Evolutionary conservation across 352 stramenopile genomes (phyloP), one percentile per base, ranked within the genome.

Genomic region (Phytophthora tentaculata): DNA sequence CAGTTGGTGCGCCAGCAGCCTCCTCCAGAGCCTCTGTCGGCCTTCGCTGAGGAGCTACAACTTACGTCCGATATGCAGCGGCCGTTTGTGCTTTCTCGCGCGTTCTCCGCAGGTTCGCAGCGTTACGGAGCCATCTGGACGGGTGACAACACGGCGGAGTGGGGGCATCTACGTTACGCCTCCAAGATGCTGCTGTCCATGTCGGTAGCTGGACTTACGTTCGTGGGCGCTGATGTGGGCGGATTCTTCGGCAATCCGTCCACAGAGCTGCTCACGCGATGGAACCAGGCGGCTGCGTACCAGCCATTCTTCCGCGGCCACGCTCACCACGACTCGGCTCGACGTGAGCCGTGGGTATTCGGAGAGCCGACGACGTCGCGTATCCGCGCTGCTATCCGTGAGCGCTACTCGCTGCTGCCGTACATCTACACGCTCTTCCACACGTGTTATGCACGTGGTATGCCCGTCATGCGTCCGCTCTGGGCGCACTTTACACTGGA

Each of bases 281-380:
- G 96, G 95, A 98, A 98, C 79, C 87, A 99, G 76, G 93, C 96
- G 6, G 98, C 93, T 39, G 87, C 91, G 1, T 99, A 98, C 74
- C 95, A 98, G 73, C 98, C 98, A 7, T 99, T 99, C 85, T 99
- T 99, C 81, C 87, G 98, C 13, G 96, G 90, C 49, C 98, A 99
- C 81, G 98, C 98, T 26, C 98, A 99, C 79, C 97, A 99, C 74
- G 98, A 99, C 83, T 97, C 96, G n/a, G 97, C 98, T 76, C 80
- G 98, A 52, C 81, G 97, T 56, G 98, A 99, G 80, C 98, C 98
- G 22, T 99, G 97, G 97, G 84, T 99, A 50, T 99, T 99, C 79
- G 97, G 95, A 22, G 95, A 99, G 44, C 92, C 97, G 49, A 94
- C 91, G 32, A 98, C 97, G 56, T 76, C 75, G 20, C 83, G 81